Conservation (phyloP, 2,329 filamentous ascomycete genomes). For the Pseudofabraea citricarpa region DNA sequence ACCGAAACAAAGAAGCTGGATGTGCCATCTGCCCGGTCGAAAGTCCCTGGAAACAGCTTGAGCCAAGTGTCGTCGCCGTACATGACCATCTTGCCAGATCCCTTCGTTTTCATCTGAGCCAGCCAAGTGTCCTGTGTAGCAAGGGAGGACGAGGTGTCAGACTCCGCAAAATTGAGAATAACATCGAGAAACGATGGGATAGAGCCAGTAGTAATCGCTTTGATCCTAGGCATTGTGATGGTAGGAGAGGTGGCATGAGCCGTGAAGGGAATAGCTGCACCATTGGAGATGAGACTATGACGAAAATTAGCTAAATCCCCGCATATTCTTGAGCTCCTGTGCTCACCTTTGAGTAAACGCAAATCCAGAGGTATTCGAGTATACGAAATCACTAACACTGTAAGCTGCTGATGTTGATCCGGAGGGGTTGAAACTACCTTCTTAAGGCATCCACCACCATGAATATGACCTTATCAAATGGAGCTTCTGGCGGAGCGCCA, state of each 20-base stretch:
- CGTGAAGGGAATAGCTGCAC: slow-evolving; percentile 85
- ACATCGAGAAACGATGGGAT: slow-evolving; percentile 98
- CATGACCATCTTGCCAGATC: slow-evolving; percentile 75
- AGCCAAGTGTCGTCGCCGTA: slow-evolving; percentile 98
- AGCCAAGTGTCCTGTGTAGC: slow-evolving; percentile 93
- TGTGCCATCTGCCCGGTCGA: slow-evolving; percentile 84
- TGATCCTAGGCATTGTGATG: slow-evolving; percentile 96
- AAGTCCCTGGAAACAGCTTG: slow-evolving; percentile 88
- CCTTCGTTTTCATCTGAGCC: slow-evolving; percentile 77
- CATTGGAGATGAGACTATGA: slow-evolving; percentile 45
- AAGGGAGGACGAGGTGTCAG: slow-evolving; percentile 83
- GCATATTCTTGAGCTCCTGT: neutral
- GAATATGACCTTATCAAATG: slow-evolving; percentile 88
- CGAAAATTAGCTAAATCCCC: slow-evolving; percentile 4
- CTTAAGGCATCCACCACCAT: slow-evolving; percentile 97
- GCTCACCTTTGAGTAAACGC: slow-evolving; percentile 78
- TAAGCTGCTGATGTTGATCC: no score
- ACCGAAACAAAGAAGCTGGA: slow-evolving; percentile 98
- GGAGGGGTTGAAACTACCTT: slow-evolving; percentile 57
- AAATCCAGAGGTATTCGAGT: slow-evolving; percentile 74
- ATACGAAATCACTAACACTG: slow-evolving; percentile 88
- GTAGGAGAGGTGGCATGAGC: slow-evolving; percentile 95
- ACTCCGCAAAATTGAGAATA: slow-evolving; percentile 93
- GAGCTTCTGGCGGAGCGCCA: slow-evolving; percentile 54
- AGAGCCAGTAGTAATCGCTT: slow-evolving; percentile 94